A percentile compares a stretch with the other conserved stretches of the same genome.
phyloP scores from a whole-genome alignment of 2,329 filamentous ascomycete genomes.

The Aspergillus calidoustus region DNA sequence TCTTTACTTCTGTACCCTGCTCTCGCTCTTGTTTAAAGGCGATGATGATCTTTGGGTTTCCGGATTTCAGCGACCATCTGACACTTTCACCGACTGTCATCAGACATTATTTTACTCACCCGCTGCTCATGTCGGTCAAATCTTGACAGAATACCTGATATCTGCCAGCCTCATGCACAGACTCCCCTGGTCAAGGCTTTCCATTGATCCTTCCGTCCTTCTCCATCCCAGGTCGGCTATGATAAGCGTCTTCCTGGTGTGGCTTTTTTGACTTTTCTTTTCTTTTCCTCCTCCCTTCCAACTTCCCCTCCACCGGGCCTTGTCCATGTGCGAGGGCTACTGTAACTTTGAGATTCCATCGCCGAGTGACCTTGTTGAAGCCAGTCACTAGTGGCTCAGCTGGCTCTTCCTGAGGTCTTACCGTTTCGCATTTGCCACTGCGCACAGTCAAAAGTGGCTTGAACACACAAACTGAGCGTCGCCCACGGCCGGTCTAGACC shows the following conservation, averaged over 20 bases:
- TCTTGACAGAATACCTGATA: background rate
- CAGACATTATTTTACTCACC: background rate
- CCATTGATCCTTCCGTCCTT: conserved; percentile 1
- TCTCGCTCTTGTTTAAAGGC: background rate
- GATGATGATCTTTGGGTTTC: background rate
- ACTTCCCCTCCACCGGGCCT: background rate
- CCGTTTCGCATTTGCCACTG: background rate
- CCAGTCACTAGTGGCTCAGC: background rate
- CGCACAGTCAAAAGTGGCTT: conserved; percentile 3
- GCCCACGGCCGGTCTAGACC: conserved; percentile 22
- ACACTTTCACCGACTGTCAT: conserved; percentile 19
- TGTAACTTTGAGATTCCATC: background rate
- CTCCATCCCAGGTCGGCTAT: conserved; percentile 1
- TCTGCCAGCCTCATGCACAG: conserved; percentile 17
- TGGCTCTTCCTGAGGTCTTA: background rate
- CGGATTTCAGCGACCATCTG: conserved; percentile 14
- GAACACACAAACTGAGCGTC: conserved; percentile 25
- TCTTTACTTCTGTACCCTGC: conserved; percentile 1
- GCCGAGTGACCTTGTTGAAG: background rate
- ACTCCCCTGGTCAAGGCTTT: background rate
- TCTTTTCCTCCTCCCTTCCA: background rate
- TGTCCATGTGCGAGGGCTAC: background rate
- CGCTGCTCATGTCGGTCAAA: no score
- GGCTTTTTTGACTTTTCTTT: conserved; percentile 5
- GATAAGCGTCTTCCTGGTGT: conserved; percentile 9